Base-by-base conservation (phyloP, 208 protist species). In the Lotmaria passim region DNA sequence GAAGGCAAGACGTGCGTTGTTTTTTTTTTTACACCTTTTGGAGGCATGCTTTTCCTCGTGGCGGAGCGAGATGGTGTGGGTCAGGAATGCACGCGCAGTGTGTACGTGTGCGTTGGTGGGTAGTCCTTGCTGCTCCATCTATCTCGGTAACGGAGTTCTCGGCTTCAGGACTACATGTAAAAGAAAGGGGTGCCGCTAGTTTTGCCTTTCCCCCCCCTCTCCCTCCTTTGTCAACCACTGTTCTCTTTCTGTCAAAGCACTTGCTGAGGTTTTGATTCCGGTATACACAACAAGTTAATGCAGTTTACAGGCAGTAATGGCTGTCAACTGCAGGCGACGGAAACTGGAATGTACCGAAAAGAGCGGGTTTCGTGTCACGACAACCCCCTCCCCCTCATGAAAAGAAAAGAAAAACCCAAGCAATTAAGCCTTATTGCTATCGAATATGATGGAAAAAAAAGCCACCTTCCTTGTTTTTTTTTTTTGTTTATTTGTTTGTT, bases 231-330 rank as follows among this genome's bases (percentile, higher is more conserved):
- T 50, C 14, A 24, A n/a, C 3, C n/a, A n/a, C 7, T 34, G n/a
- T 21, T 47, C 17, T 47, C 17, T 4, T 6, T 47, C 21, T 47
- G 17, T 23, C 7, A 8, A n/a, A 10, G 43, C 43, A n/a, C 15
- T 47, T 19, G n/a, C 12, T 41, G 12, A 41, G 36, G 36, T 41
- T 41, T 41, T 12, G 7, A 41, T 41, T n/a, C n/a, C n/a, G n/a
- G 23, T 28, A 15, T 34, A n/a, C 7, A 14, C 23, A 17, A 50
- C 21, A 34, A 39, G 28, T 43, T n/a, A 43, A 46, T n/a, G n/a
- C n/a, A n/a, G n/a, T n/a, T n/a, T n/a, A n/a, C 55, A 47, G 55
- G 33, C 55, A 60, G 55, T 60, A 60, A 60, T 60, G 55, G 55
- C 55, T 60, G 55, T 28, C 23, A n/a, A 15, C 21, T 33, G 28